These are phyloP conservation scores for Arthrobotrys megalospora DNA, from an alignment of 2,329 filamentous ascomycete genomes.

Conservation along the genomic window DNA sequence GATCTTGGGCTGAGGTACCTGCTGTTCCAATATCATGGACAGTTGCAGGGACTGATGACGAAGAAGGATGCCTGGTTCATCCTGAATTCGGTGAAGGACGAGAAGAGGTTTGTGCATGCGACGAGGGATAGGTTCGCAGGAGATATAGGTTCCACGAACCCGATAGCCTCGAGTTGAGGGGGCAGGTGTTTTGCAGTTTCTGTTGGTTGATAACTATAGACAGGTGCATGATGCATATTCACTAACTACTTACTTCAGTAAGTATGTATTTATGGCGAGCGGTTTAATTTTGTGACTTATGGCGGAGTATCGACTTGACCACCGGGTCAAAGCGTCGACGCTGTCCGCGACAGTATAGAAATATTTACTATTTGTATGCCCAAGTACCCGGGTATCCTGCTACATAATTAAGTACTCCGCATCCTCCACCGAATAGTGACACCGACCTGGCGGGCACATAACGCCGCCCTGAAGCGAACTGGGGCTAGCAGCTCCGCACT, in stretches of 20 bases:
- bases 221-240: neutral
- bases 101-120: conserved; percentile 68
- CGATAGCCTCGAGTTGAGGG: conserved; percentile 26
- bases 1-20: conserved; percentile 93
- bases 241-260: neutral
- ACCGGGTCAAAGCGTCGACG: neutral
- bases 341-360: neutral
- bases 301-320: neutral
- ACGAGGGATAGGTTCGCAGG: conserved; percentile 49
- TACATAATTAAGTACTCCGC: too few species aligned
- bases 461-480: conserved; percentile 14
- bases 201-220: conserved; percentile 7
- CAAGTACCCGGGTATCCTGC: too few species aligned
- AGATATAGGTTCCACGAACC: conserved; percentile 30
- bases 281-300: neutral
- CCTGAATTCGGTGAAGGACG: conserved; percentile 81
- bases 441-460: neutral
- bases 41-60: conserved; percentile 86
- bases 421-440: neutral
- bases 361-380: neutral
- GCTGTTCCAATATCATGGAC: conserved; percentile 85
- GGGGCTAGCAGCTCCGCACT: conserved; percentile 25
- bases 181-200: neutral
- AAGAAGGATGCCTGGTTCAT: conserved; percentile 99
- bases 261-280: neutral